Base-by-base conservation (phyloP, 768 basidiomycete species). In the Amanita brunnescens region DNA sequence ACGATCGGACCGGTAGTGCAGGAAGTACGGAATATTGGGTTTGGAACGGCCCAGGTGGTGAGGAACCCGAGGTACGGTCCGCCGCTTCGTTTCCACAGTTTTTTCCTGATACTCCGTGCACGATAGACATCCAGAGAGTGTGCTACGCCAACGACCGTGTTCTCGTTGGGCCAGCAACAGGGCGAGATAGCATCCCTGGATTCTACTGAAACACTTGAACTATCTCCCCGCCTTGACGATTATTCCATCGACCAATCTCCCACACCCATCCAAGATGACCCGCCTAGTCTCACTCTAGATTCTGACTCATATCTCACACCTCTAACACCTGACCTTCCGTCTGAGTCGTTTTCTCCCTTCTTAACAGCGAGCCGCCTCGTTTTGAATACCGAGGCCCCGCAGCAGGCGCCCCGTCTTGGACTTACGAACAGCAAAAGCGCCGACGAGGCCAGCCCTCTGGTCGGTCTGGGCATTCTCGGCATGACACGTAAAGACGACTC, bases 21-120 rank as follows among this genome's bases (percentile, higher is more conserved):
- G 49, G 39, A n/a, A 51, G 49, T 18, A 51, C 32, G 14, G 40
- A 51, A 29, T 51, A 43, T 43, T 50, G 49, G 49, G 29, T 50
- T 32, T 42, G 49, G 49, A 51, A 33, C n/a, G 49, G 49, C 6
- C 49, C 14, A 8, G 45, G 20, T 8, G 32, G 10, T n/a, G 18
- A 48, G 7, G 20, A 26, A 20, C 3, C 30, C 18, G 33, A n/a
- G n/a, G n/a, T n/a, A n/a, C n/a, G n/a, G 14, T 18, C 34, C 13
- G 6, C 18, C 32, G 13, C 34, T 34, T 13, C 14, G 16, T 32
- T 6, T n/a, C n/a, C n/a, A n/a, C n/a, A n/a, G n/a, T n/a, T n/a
- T n/a, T n/a, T n/a, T n/a, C n/a, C n/a, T n/a, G n/a, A n/a, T n/a
- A n/a, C 0, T n/a, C 26, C 24, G 10, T 14, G n/a, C 41, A 5